Evolutionary conservation across 1,284 basidiomycete genomes (phyloP), one percentile per base, ranked within the genome.

Genomic region (Ustilago xerochloae): DNA sequence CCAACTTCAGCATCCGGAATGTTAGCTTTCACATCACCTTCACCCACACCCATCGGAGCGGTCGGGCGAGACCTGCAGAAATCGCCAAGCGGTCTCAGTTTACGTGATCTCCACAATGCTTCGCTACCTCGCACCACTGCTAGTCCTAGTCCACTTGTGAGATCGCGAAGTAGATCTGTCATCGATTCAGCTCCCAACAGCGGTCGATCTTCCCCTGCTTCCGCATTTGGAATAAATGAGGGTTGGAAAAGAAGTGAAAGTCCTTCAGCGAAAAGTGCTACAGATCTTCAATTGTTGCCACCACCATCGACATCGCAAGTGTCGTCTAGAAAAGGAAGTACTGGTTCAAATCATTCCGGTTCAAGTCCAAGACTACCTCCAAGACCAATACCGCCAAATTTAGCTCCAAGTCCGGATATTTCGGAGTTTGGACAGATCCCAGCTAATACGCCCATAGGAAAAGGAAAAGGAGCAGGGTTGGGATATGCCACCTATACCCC

Each of bases 351-450:
- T 18, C 32, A 54, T 24, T 72, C 60, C 26, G 26, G 49, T 4
- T 38, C 39, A 61, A 49, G 13, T 65, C 70, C 3, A 48, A 55
- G n/a, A 10, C 45, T 74, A 0, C 71, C 71, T 16, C 71, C 71
- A 1, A 29, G 71, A 15, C 65, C 62, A 13, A 10, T 30, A 1
- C 39, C 13, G n/a, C 38, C 18, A 6, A 60, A 30, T 10, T 26
- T 73, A 10, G 64, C 64, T 3, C 61, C 65, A 12, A 63, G 65
- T 43, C 65, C 65, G 6, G 59, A 62, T 18, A 52, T 74, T 16
- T 62, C 65, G 10, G 71, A 74, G 28, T 74, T 74, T 38, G 71
- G 71, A 15, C 58, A 59, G 35, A 29, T 74, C 6, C 51, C 62
- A 1, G 5, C 32, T 22, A 28, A 51, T 2, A 35, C 50, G 18